Base-by-base conservation (phyloP, 2,329 filamentous ascomycete species). In the Paraphaeosphaeria sporulosa region DNA sequence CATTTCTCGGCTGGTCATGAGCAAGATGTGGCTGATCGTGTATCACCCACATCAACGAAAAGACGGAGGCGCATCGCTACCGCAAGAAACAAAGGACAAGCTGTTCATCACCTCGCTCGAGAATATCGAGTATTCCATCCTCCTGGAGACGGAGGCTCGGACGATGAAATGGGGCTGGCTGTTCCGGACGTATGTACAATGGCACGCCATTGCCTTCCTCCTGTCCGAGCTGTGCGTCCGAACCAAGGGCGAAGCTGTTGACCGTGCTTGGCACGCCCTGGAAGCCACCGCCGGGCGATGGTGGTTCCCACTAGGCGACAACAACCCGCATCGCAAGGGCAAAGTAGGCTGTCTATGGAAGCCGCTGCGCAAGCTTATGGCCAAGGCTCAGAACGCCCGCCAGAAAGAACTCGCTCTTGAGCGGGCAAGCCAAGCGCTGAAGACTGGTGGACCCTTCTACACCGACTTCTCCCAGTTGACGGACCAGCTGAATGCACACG, bases 21-120 rank as follows among this genome's bases (percentile, higher is more conserved):
- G 89, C 55, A 94, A 93, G 77, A 87, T 93, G 81, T 92, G 89
- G 80, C 83, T 95, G 38, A 85, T 93, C 61, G 85, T 92, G 2
- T 91, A 94, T 69, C 89, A 94, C 67, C 90, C 91, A 0, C 84
- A 90, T 69, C 87, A 90, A 34, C 85, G 88, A 54, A 83, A 84
- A 36, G 85, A 87, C 27, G 82, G 84, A 10, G 83, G 73, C 66
- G 76, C 81, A 9, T 83, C 82, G 27, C 80, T 90, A 8, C 85
- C 87, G 0, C 83, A 86, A 52, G 88, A 89, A 50, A 86, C 87
- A 9, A 86, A 87, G 58, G 86, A 92, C 62, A 88, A 88, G 59
- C 81, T 94, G 1, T 91, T 93, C 72, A 79, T 89, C 25, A 90
- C 89, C 0, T 88, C 90, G 2, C 84, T 94, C 27, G 90, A 94